phyloP scores from a whole-genome alignment of 2,329 filamentous ascomycete species.

The Epichloe gansuensis region DNA sequence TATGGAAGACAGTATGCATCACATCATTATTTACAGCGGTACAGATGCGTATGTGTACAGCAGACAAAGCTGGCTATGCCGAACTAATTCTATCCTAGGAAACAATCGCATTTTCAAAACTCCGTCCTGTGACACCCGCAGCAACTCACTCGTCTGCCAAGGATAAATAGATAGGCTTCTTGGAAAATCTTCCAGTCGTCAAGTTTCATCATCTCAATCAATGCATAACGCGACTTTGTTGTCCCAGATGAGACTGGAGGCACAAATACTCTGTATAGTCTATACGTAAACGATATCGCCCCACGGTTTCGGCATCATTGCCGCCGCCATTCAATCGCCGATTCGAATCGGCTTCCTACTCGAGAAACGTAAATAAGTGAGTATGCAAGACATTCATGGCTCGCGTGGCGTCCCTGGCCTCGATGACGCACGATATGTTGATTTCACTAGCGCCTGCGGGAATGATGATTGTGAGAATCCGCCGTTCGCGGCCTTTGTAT shows the following conservation, averaged over 20 bases:
- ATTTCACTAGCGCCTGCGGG: constrained; percentile 83
- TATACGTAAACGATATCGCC: not conserved
- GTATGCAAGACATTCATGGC: constrained; percentile 96
- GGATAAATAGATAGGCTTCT: not conserved
- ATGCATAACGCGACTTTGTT: not conserved
- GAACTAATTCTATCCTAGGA: not conserved
- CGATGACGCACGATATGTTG: constrained; percentile 97
- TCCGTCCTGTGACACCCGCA: not conserved
- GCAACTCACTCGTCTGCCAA: not conserved
- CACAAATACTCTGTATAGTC: not conserved
- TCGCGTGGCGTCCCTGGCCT: constrained; percentile 77
- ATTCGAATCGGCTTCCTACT: constrained; percentile 30
- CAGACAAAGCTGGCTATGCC: not conserved
- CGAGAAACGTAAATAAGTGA: constrained; percentile 90
- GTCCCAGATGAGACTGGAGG: not conserved
- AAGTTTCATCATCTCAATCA: not conserved
- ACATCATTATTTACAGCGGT: too few species aligned
- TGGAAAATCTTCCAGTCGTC: not conserved
- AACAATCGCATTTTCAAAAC: not conserved
- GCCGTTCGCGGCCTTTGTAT: not conserved
- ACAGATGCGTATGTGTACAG: not conserved
- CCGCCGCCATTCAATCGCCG: too few species aligned
- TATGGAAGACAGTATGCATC: not conserved
- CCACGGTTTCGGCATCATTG: not conserved
- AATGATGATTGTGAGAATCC: not conserved